Conservation (phyloP, 2,329 filamentous ascomycete genomes). For the Colletotrichum neosansevieriae region DNA sequence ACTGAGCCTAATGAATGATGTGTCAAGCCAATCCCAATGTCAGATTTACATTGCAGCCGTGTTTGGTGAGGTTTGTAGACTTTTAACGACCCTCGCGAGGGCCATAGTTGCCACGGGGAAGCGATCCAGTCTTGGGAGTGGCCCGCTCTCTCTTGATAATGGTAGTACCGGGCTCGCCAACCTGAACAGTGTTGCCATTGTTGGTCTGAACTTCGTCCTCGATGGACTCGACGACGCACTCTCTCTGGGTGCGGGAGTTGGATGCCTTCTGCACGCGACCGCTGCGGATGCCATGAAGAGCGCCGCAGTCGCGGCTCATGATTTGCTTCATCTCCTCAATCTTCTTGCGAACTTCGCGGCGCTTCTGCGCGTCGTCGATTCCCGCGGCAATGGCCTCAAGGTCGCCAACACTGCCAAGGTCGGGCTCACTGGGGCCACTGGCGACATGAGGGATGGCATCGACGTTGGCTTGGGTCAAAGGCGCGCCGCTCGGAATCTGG, state of each 20-base stretch:
- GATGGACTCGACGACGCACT: not conserved
- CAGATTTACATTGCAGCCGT: no score
- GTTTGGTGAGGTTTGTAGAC: no score
- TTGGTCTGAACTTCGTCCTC: not conserved
- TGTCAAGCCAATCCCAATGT: no score
- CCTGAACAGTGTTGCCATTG: not conserved
- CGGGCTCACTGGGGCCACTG: not conserved
- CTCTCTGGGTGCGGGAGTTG: not conserved
- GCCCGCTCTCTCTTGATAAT: not conserved
- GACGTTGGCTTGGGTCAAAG: not conserved
- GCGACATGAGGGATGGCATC: not conserved
- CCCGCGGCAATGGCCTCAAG: constrained; percentile 21
- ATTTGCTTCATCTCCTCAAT: constrained; percentile 29
- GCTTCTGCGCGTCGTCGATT: constrained; percentile 21
- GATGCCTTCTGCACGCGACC: constrained; percentile 20
- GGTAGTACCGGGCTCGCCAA: not conserved
- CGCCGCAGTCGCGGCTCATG: not conserved
- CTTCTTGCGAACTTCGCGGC: constrained; percentile 18
- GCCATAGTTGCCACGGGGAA: no score
- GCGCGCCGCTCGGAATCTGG: not conserved
- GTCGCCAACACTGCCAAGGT: constrained; percentile 10
- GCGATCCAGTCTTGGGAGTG: not conserved
- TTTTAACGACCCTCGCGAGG: no score
- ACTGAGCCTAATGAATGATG: no score
- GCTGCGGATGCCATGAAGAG: constrained; percentile 6